Evolutionary conservation across 257 asterid species (phyloP).

Genomic region (Salvia rosmarinus): DNA sequence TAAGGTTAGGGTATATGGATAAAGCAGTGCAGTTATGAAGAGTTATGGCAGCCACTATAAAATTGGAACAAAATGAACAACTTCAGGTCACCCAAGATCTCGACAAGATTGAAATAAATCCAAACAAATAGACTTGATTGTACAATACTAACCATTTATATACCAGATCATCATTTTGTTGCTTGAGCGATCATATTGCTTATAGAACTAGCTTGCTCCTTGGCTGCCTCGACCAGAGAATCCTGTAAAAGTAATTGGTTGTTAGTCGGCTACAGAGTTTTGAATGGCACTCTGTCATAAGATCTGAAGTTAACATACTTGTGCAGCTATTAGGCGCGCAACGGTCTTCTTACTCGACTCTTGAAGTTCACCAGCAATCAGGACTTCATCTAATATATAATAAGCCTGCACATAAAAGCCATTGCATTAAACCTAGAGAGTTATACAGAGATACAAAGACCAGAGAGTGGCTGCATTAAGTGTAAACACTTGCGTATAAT

Average conservation of each 20-base stretch:
- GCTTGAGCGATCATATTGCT: constrained; percentile 94
- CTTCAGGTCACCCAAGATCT: constrained; percentile 2
- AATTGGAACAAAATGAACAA: not conserved
- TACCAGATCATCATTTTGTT: constrained; percentile 62
- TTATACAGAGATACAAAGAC: constrained; percentile 22
- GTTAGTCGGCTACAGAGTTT: constrained; percentile 11
- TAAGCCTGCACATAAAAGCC: constrained; percentile 95
- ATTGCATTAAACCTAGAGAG: constrained; percentile 25
- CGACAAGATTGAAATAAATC: not conserved
- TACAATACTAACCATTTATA: constrained; percentile 18
- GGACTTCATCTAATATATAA: constrained; percentile 86
- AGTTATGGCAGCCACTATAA: not conserved
- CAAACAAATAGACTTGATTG: not conserved
- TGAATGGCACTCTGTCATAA: constrained; percentile 1
- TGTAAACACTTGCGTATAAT: not conserved
- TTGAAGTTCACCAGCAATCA: constrained; percentile 98
- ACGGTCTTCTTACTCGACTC: constrained; percentile 99
- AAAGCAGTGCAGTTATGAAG: not conserved
- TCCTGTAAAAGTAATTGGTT: constrained; percentile 54
- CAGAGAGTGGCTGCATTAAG: not conserved
- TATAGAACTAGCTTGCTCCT: constrained; percentile 88
- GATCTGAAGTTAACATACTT: constrained; percentile 48
- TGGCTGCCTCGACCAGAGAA: constrained; percentile 94
- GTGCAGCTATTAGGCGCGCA: constrained; percentile 94
- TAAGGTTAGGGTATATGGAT: not conserved